A percentile compares a stretch with the other conserved stretches of the same genome.
Conservation (phyloP, 2,329 filamentous ascomycete species). For the Diaporthe citrichinensis region DNA sequence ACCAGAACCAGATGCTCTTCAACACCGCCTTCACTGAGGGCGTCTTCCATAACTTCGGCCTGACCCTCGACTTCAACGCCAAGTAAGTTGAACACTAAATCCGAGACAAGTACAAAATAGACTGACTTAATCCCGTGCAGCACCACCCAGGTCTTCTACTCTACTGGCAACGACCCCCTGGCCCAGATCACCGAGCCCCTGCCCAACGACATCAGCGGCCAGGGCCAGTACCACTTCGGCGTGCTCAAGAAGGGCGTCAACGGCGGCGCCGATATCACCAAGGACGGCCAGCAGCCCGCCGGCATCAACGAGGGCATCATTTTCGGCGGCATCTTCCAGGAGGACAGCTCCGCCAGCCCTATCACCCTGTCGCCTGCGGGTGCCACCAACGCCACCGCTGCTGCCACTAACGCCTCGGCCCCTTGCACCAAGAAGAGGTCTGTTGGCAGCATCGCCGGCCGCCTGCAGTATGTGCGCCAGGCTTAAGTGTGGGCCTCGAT, state of each 20-base stretch:
- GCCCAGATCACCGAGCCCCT: constrained; percentile 61
- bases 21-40: constrained; percentile 63
- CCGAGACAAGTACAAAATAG: neutral
- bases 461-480: constrained; percentile 9
- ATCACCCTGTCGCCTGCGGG: constrained; percentile 51
- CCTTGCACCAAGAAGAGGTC: constrained; percentile 22
- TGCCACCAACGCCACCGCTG: neutral
- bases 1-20: constrained; percentile 64
- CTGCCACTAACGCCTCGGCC: neutral
- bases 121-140: constrained; percentile 50
- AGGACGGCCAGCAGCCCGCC: constrained; percentile 62
- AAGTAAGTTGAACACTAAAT: constrained; percentile 57
- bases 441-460: constrained; percentile 2
- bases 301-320: constrained; percentile 67
- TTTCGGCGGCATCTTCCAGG: constrained; percentile 67
- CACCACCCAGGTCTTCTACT: constrained; percentile 71
- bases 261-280: constrained; percentile 58
- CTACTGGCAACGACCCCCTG: constrained; percentile 60
- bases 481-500: neutral
- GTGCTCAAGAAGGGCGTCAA: constrained; percentile 73
- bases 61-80: constrained; percentile 69
- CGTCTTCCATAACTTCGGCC: constrained; percentile 73
- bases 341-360: constrained; percentile 60
- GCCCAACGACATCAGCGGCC: constrained; percentile 66
- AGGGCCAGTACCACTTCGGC: constrained; percentile 74